These are phyloP conservation scores for Conticribra weissflogii DNA, from an alignment of 108 stramenopile species.

Conservation along the genomic window DNA sequence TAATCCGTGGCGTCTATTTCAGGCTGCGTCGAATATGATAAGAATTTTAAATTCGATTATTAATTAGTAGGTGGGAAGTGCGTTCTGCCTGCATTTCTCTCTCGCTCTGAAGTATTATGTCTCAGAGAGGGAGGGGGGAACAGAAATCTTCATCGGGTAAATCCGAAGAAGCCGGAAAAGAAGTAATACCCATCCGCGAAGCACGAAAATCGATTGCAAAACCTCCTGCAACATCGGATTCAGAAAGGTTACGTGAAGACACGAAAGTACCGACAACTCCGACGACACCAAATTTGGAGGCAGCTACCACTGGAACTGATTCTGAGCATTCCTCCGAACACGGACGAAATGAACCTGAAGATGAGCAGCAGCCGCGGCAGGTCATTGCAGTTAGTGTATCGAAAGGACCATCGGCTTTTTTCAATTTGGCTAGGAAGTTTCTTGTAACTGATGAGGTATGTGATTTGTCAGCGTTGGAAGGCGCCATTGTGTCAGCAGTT, in stretches of 20 bases:
- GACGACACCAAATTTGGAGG: slow-evolving; percentile 27
- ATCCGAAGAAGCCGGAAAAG: slow-evolving; percentile 4
- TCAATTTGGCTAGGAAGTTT: slow-evolving; percentile 84
- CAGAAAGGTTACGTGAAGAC: slow-evolving; percentile 2
- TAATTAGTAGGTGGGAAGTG: neutral
- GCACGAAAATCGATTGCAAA: slow-evolving; percentile 1
- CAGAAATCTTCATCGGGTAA: slow-evolving; percentile 1
- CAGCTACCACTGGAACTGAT: slow-evolving; percentile 28
- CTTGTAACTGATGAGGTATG: slow-evolving; percentile 81
- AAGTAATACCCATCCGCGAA: slow-evolving; percentile 10
- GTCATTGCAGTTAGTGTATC: slow-evolving; percentile 88
- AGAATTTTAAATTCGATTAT: slow-evolving; percentile 4
- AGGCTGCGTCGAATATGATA: slow-evolving; percentile 6
- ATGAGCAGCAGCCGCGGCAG: slow-evolving; percentile 47
- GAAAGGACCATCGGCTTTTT: slow-evolving; percentile 82
- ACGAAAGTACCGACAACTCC: slow-evolving; percentile 9
- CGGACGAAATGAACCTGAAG: slow-evolving; percentile 15
- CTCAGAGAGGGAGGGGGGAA: slow-evolving; percentile 29
- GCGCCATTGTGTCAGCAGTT: slow-evolving; percentile 85
- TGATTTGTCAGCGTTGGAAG: slow-evolving; percentile 85
- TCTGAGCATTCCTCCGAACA: slow-evolving; percentile 30
- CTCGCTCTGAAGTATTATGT: slow-evolving; percentile 15
- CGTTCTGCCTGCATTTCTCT: slow-evolving; percentile 1
- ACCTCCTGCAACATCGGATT: neutral
- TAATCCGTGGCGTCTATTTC: too few species aligned